phyloP scores from a whole-genome alignment of 768 basidiomycete genomes.

The Glaciozyma antarctica region DNA sequence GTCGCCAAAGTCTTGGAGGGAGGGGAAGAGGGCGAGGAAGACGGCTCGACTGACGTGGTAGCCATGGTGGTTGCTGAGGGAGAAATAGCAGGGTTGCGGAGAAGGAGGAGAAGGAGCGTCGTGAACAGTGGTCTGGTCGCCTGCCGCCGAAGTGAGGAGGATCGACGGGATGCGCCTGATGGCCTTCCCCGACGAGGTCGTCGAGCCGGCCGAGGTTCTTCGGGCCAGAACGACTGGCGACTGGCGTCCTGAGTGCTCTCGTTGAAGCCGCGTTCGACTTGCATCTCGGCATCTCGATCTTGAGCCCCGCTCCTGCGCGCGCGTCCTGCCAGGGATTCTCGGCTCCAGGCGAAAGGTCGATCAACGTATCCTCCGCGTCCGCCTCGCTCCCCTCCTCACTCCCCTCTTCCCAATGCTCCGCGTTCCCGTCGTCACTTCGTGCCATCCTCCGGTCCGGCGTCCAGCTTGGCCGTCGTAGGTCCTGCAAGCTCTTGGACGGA shows the following conservation, averaged over 20 bases:
- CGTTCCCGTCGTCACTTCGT: not conserved
- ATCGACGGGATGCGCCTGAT: conserved; percentile 22
- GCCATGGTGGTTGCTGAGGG: not conserved
- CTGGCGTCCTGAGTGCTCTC: not conserved
- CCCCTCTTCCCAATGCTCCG: not conserved
- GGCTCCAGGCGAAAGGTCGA: conserved; percentile 16
- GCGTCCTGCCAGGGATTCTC: conserved; percentile 24
- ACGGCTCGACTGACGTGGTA: conserved; percentile 33
- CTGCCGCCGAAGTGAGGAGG: conserved; percentile 20
- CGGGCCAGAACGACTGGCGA: not conserved
- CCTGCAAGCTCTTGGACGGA: not conserved
- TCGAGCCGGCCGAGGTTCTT: not conserved
- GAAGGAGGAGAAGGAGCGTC: not conserved
- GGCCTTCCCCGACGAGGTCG: not conserved
- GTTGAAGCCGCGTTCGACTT: not conserved
- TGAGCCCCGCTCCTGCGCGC: not conserved
- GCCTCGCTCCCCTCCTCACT: not conserved
- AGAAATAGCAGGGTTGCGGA: not conserved
- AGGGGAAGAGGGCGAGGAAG: conserved; percentile 69
- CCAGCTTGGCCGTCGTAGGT: conserved; percentile 6
- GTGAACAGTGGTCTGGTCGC: conserved; percentile 4
- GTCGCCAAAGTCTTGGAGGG: conserved; percentile 59
- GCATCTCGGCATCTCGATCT: not conserved
- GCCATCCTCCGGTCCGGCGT: not conserved
- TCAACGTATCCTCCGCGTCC: not conserved